Evolutionary conservation across 768 basidiomycete genomes (phyloP).

Genomic region (Trametes cingulata): DNA sequence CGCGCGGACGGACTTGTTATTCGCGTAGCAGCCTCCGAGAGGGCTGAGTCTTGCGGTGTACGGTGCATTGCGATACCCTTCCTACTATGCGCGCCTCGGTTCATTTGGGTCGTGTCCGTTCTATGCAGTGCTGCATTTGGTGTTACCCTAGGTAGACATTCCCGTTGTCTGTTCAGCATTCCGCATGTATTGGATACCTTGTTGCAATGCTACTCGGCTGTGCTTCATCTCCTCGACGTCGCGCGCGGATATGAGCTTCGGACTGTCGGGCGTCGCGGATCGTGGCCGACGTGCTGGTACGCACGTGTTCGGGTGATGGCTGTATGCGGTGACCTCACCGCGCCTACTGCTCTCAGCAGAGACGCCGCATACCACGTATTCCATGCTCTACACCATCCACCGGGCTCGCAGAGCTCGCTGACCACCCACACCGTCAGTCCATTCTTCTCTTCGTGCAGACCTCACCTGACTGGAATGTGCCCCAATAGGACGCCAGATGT

Average conservation of each 20-base stretch:
- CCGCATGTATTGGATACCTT: constrained; percentile 1
- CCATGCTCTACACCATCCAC: constrained; percentile 18
- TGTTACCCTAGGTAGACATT: background rate
- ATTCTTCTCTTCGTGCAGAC: background rate
- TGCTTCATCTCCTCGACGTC: background rate
- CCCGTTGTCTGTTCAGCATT: no score
- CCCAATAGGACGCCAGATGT: constrained; percentile 45
- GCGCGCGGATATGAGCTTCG: background rate
- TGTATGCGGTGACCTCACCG: constrained; percentile 24
- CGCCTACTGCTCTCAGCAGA: constrained; percentile 7
- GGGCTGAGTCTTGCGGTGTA: background rate
- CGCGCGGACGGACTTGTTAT: constrained; percentile 15
- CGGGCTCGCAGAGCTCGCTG: constrained; percentile 17
- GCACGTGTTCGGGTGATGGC: constrained; percentile 18
- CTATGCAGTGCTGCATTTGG: constrained; percentile 2
- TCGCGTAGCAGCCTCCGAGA: constrained; percentile 18
- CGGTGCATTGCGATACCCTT: constrained; percentile 1
- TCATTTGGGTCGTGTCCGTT: background rate
- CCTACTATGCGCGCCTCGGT: background rate
- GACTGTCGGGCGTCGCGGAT: background rate
- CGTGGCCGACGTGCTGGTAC: constrained; percentile 1
- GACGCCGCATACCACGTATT: constrained; percentile 21
- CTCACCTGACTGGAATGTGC: constrained; percentile 6
- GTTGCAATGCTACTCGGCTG: background rate
- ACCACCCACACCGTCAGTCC: constrained; percentile 6